phyloP scores from a whole-genome alignment of 2,329 filamentous ascomycete genomes.

The Hypoxylon sp. region DNA sequence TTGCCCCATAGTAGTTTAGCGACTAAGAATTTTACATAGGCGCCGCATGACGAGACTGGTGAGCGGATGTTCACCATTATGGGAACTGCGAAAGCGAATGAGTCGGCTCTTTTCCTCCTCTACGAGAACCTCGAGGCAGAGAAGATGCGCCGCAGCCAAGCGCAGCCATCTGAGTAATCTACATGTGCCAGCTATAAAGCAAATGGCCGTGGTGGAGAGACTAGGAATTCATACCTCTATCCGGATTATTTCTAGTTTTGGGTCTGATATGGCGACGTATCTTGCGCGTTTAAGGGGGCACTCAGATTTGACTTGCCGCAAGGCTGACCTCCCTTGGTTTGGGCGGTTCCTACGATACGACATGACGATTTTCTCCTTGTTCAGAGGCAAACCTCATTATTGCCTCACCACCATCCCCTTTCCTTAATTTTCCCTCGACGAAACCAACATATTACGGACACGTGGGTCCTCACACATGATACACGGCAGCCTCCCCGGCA shows the following conservation, averaged over 20 bases:
- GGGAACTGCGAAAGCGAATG: conserved; percentile 92
- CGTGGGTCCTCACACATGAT: conserved; percentile 41
- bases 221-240: conserved; percentile 52
- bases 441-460: conserved; percentile 45
- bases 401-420: conserved; percentile 44
- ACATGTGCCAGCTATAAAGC: conserved; percentile 34
- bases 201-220: conserved; percentile 44
- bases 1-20: conserved; percentile 5
- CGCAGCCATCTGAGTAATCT: conserved; percentile 66
- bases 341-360: conserved; percentile 61
- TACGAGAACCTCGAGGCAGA: conserved; percentile 99
- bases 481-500: conserved; percentile 32
- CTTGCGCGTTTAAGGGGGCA: conserved; percentile 59
- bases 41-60: conserved; percentile 95
- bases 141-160: conserved; percentile 96
- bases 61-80: conserved; percentile 99
- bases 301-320: conserved; percentile 74
- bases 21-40: conserved; percentile 57
- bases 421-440: conserved; percentile 47
- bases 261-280: conserved; percentile 63
- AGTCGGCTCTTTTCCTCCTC: conserved; percentile 93
- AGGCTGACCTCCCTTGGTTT: conserved; percentile 65
- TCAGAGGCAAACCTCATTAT: conserved; percentile 47
- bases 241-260: conserved; percentile 57
- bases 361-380: conserved; percentile 52